phyloP scores from a whole-genome alignment of 2,329 filamentous ascomycete genomes.

The Trichoderma hamatum region DNA sequence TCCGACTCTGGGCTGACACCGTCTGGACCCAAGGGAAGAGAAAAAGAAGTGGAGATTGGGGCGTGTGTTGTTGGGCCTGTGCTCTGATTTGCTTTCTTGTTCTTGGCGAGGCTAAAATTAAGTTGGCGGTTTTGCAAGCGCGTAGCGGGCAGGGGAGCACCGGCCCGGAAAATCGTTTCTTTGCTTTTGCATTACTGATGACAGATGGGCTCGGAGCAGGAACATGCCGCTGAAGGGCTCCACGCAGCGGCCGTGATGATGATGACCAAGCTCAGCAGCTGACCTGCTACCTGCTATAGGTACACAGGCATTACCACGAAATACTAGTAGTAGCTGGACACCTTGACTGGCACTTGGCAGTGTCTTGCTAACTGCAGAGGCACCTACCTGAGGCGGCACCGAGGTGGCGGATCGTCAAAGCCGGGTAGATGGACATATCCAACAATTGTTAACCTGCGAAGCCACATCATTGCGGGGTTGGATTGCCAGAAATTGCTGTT shows the following conservation, averaged over 20 bases:
- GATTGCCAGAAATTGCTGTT: background rate
- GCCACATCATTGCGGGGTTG: background rate
- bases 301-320: background rate
- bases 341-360: too few species aligned
- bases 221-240: background rate
- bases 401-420: background rate
- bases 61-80: conserved; percentile 26
- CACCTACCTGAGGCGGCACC: background rate
- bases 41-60: conserved; percentile 16
- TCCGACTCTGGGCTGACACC: background rate
- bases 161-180: conserved; percentile 23
- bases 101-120: conserved; percentile 26
- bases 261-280: background rate
- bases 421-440: background rate
- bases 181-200: background rate
- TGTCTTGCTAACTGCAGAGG: background rate
- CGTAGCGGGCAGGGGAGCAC: conserved; percentile 15
- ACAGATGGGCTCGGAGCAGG: background rate
- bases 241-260: background rate
- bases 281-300: background rate
- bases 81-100: conserved; percentile 1
- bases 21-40: background rate
- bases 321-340: background rate
- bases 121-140: conserved; percentile 26
- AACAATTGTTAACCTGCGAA: background rate